Base-by-base conservation (phyloP, 805 yeast genomes). In the Candida maris region DNA sequence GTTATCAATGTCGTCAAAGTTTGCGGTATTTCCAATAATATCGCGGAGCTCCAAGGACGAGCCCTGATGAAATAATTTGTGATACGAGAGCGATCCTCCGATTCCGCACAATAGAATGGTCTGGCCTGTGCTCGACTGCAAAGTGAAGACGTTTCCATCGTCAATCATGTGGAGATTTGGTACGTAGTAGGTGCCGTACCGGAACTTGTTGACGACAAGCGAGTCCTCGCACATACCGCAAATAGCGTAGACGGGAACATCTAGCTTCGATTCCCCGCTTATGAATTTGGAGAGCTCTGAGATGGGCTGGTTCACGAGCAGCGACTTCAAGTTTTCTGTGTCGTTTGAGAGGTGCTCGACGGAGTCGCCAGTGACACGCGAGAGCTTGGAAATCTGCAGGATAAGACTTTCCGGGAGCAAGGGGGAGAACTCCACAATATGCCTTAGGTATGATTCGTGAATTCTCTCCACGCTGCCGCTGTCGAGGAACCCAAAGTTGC, bases 401-500 rank as follows among this genome's bases (percentile, higher is more conserved):
- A 77, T 71, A 27, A 71, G 48, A 2, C 64, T 64, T 17, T 67
- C 67, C 7, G 73, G 73, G 19, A 82, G 51, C 14, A 79, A 63
- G 7, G 82, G 79, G 34, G 80, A 77, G 47, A 79, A 80, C 39
- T 80, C 81, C 9, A 81, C 82, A 21, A 82, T 73, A 48, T 79
- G 84, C 44, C 84, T 71, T 30, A 76, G 59, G 49, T 75, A 79
- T 34, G 70, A 75, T 50, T 71, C 80, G 54, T 72, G 73, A 38
- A 76, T 79, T 49, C 65, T 62, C 16, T 57, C 62, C 5, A 81
- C 67, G 28, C 83, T 73, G 13, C 70, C 72, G 23, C 61, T 61
- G 49, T 82, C 84, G 61, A 83, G 76, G 54, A 84, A 81, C 9
- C 94, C 94, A 62, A 82, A 83, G 42, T 78, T 80, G n/a, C 91